Base-by-base conservation (phyloP, 1,284 basidiomycete species). In the Leccinum pallidistipes region DNA sequence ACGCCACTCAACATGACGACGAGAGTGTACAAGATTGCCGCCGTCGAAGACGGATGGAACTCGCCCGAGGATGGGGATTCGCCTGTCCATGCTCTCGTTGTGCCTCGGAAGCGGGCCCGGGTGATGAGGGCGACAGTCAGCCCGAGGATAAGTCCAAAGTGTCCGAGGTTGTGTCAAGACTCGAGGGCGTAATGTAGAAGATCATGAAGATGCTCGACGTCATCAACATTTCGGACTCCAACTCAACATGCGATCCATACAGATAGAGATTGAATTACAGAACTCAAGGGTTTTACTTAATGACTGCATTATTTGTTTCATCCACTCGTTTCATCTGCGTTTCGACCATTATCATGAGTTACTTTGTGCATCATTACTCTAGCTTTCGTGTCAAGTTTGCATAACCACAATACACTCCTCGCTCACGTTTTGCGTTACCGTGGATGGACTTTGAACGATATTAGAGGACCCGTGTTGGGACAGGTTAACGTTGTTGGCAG, bases 1-100 rank as follows among this genome's bases (percentile, higher is more conserved):
- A 92, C 66, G 83, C 86, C 63, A 75, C 78, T 1, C 81, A 82
- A 66, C 82, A 79, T 59, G 72, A 78, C 3, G 83, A 71, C 47
- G 89, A 91, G 73, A 78, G 79, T 29, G 62, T 71, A 8, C 72
- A 76, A 5, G 84, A 87, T 32, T 84, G 86, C 56, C 80, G 87
- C 57, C 79, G 83, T 54, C 81, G 88, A 56, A 79, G 91, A 63
- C 83, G 91, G 29, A 78, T 81, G 66, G 89, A 91, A 74, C 81
- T 93, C 45, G 88, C 84, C n/a, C 80, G 86, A 50, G 91, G 91
- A 40, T 93, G 91, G 91, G 80, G 82, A 64, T 91, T 93, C 71
- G 84, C 87, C 27, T 93, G 91, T 71, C 74, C 78, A 56, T 93
- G 91, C 71, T 72, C 79, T 57, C 81, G 83, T 52, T 93, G 91